phyloP scores from a whole-genome alignment of 768 basidiomycete genomes.

The Rubroboletus pulcherrimus region DNA sequence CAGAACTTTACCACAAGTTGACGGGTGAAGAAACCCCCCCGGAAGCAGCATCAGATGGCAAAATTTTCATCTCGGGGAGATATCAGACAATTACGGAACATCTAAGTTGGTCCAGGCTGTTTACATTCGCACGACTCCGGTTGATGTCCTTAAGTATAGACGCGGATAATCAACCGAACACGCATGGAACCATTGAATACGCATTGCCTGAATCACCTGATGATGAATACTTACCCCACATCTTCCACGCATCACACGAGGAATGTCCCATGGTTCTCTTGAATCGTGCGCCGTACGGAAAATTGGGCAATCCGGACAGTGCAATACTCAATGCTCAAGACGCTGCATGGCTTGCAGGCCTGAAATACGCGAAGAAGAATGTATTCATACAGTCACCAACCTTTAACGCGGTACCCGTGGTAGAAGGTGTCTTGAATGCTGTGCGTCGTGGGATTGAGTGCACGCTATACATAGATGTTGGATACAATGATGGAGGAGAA shows the following conservation, averaged over 20 bases:
- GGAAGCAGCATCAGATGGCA: conserved; percentile 7
- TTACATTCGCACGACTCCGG: background rate
- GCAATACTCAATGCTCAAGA: conserved; percentile 56
- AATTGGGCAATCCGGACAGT: conserved; percentile 40
- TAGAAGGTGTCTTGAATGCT: conserved; percentile 55
- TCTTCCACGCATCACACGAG: conserved; percentile 53
- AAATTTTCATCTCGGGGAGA: conserved; percentile 28
- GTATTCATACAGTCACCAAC: conserved; percentile 78
- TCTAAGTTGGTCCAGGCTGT: conserved; percentile 29
- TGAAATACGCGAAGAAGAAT: conserved; percentile 53
- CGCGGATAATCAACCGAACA: conserved; percentile 35
- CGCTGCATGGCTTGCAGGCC: conserved; percentile 62
- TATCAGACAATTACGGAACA: conserved; percentile 40
- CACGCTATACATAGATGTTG: conserved; percentile 57
- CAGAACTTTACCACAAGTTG: conserved; percentile 24
- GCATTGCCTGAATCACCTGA: conserved; percentile 23
- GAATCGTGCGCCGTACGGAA: conserved; percentile 58
- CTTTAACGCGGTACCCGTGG: conserved; percentile 62
- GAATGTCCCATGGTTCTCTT: conserved; percentile 65
- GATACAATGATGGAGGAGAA: conserved; percentile 55
- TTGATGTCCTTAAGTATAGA: conserved; percentile 23
- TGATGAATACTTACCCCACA: conserved; percentile 60
- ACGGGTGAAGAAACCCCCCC: conserved; percentile 10
- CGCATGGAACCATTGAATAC: conserved; percentile 28
- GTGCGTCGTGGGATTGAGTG: conserved; percentile 59